Base-by-base conservation (phyloP, 1,139 yeast species). In the Pichia sp. region DNA sequence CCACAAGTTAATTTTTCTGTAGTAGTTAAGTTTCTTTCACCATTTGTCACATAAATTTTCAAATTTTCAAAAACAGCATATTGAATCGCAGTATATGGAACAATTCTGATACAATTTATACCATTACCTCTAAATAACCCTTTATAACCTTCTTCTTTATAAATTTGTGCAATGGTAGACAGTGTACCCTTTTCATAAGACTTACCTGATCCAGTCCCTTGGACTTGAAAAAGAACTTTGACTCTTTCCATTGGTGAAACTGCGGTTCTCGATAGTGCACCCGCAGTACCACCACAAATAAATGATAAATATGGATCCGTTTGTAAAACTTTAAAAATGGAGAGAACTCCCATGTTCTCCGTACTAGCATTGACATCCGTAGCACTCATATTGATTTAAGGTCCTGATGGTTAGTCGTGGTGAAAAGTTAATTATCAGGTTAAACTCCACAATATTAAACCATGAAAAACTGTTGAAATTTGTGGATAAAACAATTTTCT, bases 181-280 rank as follows among this genome's bases (percentile, higher is more conserved):
- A 84, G 74, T 65, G 91, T 82, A 2, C 98, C 96, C 38, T 74
- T 73, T 60, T 86, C 84, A 51, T 87, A 83, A 5, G 66, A 54
- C 8, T 53, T 41, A 1, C 59, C 56, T 3, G 60, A 34, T 14
- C 54, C 50, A 1, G 46, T 5, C 2, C 91, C 91, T 68, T 93
- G 98, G 43, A 93, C 81, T 68, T 93, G 99, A 60, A 90, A 80
- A 44, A 93, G 70, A 58, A 93, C 95, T 70, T 93, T 93, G 62
- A 95, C 96, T 59, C 99, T 75, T 67, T 93, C 99, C 68, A 93
- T 82, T 1, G 99, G 99, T 5, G 96, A 87, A 8, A 91, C 97
- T 1, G 86, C 91, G 0, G 99, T 93, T 52, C 99, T 74, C 1
- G 96, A 87, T 1, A 90, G 81, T 0, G 96, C 96, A 7, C 98